phyloP scores from a whole-genome alignment of 495 filamentous ascomycete genomes.

The Hyaloscypha hepaticicola region DNA sequence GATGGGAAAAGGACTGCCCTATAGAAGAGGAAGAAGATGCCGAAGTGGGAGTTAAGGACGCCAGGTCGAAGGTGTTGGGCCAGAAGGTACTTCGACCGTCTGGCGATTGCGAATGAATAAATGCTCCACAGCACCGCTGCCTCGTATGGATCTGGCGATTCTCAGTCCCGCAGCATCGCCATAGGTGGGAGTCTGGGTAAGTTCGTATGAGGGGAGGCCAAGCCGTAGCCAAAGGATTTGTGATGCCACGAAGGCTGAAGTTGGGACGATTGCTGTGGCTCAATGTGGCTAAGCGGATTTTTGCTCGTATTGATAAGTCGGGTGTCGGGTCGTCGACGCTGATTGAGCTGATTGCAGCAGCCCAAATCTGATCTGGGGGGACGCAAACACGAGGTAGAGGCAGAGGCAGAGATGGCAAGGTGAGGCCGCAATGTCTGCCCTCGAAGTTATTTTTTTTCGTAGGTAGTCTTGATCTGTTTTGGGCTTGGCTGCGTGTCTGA shows the following conservation, averaged over 20 bases:
- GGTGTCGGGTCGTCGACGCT: background rate
- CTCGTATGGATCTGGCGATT: conserved; percentile 7
- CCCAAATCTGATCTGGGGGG: background rate
- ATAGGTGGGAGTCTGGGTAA: background rate
- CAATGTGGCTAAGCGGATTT: background rate
- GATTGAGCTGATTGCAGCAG: background rate
- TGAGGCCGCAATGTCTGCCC: too few relatives aligned
- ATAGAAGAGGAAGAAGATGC: conserved; percentile 27
- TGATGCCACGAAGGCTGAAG: background rate
- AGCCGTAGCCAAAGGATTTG: background rate
- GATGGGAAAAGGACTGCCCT: conserved; percentile 30
- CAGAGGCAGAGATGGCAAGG: background rate
- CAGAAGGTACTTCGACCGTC: conserved; percentile 27
- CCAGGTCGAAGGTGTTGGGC: conserved; percentile 29
- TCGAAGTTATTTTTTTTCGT: too few relatives aligned
- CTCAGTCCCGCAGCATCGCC: background rate
- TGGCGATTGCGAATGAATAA: conserved; percentile 9
- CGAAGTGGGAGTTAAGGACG: conserved; percentile 30
- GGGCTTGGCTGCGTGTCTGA: background rate
- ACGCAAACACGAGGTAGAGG: too few relatives aligned
- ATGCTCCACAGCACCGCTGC: background rate
- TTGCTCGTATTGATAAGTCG: background rate
- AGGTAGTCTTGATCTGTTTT: too few relatives aligned
- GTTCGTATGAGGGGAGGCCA: background rate
- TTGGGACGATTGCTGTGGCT: background rate